Percentiles rank a stretch among this genome's conserved stretches.
phyloP scores from a whole-genome alignment of 768 basidiomycete genomes.

The Boletus coccyginus region DNA sequence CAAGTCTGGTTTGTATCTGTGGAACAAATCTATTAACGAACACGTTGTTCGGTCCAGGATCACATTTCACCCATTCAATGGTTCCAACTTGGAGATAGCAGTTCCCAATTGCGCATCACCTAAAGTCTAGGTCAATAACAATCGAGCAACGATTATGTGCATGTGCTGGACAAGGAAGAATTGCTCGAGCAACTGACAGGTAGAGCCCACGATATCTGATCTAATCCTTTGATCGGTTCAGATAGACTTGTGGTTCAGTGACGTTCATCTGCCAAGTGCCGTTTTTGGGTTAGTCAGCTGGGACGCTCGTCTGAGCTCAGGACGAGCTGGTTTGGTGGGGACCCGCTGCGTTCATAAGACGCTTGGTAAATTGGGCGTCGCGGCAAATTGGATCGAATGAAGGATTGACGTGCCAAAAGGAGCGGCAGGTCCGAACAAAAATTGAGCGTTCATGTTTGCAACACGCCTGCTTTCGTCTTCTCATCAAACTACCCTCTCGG shows the following conservation, averaged over 20 bases:
- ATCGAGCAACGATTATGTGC: neutral
- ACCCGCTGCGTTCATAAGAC: neutral
- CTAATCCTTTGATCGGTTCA: neutral
- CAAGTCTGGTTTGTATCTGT: neutral
- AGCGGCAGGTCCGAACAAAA: neutral
- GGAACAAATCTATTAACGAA: slow-evolving; percentile 1
- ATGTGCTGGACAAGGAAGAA: neutral
- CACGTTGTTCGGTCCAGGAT: neutral
- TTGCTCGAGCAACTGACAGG: neutral
- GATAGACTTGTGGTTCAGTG: neutral
- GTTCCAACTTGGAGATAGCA: neutral
- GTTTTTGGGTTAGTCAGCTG: neutral
- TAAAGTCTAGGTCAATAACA: neutral
- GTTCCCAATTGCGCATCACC: neutral
- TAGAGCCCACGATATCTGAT: neutral
- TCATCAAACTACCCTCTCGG: neutral
- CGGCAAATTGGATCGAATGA: neutral
- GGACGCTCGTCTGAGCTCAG: neutral
- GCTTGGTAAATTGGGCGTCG: neutral
- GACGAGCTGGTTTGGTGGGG: slow-evolving; percentile 10
- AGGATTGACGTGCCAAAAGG: neutral
- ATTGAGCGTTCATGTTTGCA: neutral
- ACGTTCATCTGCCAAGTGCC: neutral
- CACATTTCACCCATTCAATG: neutral
- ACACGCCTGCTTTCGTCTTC: neutral